Base-by-base conservation (phyloP, 2,329 filamentous ascomycete species). In the Plenodomus biglobosus region DNA sequence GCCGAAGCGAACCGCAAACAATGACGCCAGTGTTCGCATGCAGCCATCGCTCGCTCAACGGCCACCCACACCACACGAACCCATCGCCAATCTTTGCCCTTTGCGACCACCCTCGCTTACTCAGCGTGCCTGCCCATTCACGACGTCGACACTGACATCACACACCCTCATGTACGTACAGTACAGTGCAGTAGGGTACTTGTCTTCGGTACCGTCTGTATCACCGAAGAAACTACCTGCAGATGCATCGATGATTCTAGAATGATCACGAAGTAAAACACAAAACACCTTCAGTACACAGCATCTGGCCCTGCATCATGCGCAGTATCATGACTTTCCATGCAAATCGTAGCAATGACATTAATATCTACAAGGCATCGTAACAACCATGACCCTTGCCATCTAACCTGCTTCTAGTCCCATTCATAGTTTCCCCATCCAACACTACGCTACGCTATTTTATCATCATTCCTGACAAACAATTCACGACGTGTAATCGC, bases 1-100 rank as follows among this genome's bases (percentile, higher is more conserved):
- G 38, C 40, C 36, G 21, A 16, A 30, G 17, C 38, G 38, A 32
- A 43, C 30, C 44, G 38, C 49, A 51, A 52, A 52, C 52, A 54
- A 52, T 54, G 48, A 54, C 52, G 48, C 52, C 46, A 50, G 48
- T 42, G 52, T 52, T 54, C 52, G 52, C 52, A 54, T 54, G 40
- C 32, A 40, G 49, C 45, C 30, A 48, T 48, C 48, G 40, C 39
- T 40, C 20, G 38, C 24, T 21, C 40, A 50, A 50, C 44, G 48
- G 50, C 44, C 44, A 34, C 46, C 40, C 36, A 34, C 34, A 44
- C 42, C 21, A 46, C 50, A 46, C 52, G 44, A 46, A 44, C 42
- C 13, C 39, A 22, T 39, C 48, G 52, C 52, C 44, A 54, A 54
- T 46, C 52, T 22, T 44, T 54, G 46, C 50, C 46, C 39, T 38